phyloP scores from a whole-genome alignment of 75 land plant species.

The Picea glauca region DNA sequence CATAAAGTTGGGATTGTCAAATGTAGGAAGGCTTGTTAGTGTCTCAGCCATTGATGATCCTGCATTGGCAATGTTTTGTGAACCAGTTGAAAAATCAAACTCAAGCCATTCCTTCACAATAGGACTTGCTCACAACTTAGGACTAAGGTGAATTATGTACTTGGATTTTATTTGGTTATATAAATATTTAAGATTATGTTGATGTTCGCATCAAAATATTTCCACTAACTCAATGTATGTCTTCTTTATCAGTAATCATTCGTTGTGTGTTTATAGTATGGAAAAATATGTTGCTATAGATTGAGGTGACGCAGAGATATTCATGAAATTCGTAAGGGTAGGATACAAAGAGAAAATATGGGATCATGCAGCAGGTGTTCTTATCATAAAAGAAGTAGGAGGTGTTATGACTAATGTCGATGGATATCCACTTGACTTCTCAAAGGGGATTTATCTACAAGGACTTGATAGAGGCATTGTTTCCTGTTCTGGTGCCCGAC shows the following conservation, averaged over 20 bases:
- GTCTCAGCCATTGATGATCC: slow-evolving; percentile 81
- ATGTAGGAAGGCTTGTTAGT: slow-evolving; percentile 34
- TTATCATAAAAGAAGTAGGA: slow-evolving; percentile 91
- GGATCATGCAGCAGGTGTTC: slow-evolving; percentile 98
- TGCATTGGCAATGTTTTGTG: slow-evolving; percentile 83
- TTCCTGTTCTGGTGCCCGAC: slow-evolving; percentile 58
- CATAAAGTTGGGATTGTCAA: slow-evolving; percentile 27
- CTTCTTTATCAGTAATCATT: too few relatives aligned
- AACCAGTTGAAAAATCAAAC: slow-evolving; percentile 92
- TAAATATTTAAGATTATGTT: too few relatives aligned
- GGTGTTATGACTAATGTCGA: slow-evolving; percentile 94
- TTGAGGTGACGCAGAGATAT: slow-evolving; percentile 92
- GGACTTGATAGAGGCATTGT: slow-evolving; percentile 90
- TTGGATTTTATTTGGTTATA: too few relatives aligned
- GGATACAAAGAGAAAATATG: slow-evolving; percentile 98
- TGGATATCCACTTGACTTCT: slow-evolving; percentile 77
- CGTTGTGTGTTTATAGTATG: slow-evolving; percentile 89
- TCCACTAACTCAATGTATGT: too few relatives aligned
- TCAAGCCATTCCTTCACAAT: slow-evolving; percentile 89
- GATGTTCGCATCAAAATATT: too few relatives aligned
- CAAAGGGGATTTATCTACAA: slow-evolving; percentile 72
- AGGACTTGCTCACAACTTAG: slow-evolving; percentile 80
- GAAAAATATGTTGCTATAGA: slow-evolving; percentile 97
- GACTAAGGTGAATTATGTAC: too few relatives aligned
- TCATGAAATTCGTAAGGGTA: slow-evolving; percentile 89